Evolutionary conservation across 169 alveolate genomes (phyloP).

Genomic region (Toxoplasma gondii): DNA sequence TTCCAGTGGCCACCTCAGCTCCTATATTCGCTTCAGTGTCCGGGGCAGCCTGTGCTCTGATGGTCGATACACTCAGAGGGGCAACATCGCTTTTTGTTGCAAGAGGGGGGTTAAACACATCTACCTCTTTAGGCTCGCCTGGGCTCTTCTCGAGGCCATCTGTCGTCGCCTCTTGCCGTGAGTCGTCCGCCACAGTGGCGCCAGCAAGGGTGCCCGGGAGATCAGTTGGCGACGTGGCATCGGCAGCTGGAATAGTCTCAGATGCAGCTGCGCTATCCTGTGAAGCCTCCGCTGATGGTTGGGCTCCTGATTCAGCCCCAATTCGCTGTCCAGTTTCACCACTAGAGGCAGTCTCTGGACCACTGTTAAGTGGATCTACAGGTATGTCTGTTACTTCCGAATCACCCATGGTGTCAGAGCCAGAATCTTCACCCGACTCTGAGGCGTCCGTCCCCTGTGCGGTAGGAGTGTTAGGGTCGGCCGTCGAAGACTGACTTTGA

Average conservation of each 20-base stretch:
- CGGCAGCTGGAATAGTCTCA: neutral
- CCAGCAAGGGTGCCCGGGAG: neutral
- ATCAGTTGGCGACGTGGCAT: neutral
- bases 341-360: too few species aligned
- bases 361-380: too few species aligned
- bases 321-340: too few species aligned
- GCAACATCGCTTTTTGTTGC: neutral
- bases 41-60: too few species aligned
- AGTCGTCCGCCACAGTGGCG: neutral
- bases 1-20: too few species aligned
- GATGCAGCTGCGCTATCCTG: neutral
- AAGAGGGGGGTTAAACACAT: neutral
- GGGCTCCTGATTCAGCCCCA: too few species aligned
- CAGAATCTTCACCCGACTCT: neutral
- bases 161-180: neutral
- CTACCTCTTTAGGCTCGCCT: neutral
- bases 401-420: too few species aligned
- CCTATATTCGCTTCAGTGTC: too few species aligned
- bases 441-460: neutral
- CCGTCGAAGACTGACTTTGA: neutral
- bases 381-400: too few species aligned
- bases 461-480: neutral
- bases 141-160: neutral
- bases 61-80: too few species aligned
- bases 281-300: too few species aligned